Evolutionary conservation across 208 protist species (phyloP), one percentile per base, ranked within the genome.

Genomic region (Leishmania braziliensis): DNA sequence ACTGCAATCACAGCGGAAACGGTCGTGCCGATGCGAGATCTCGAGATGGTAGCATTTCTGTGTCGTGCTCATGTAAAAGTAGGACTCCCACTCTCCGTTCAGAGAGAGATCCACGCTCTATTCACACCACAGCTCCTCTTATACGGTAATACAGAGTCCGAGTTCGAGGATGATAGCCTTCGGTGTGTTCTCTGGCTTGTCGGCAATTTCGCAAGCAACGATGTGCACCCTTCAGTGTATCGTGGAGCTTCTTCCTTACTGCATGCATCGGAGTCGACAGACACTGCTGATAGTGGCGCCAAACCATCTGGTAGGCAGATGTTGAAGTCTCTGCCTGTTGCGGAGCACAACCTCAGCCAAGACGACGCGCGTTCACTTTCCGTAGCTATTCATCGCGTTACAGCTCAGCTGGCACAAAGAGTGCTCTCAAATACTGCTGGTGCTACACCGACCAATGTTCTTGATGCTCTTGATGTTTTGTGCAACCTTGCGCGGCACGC

Each of bases 181-280:
- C 77, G 78, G n/a, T 53, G 65, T 16, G 46, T 78, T 50, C 18
- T 82, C 0, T 86, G 82, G 82, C 66, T 82, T 54, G 50, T 80
- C n/a, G 48, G 82, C 33, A 72, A 54, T 23, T 78, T 85, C 10
- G 50, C 66, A 23, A 43, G 48, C 51, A 29, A 3, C 39, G 26
- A 29, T 73, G 69, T 16, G 43, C 43, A n/a, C 8, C 33, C 69
- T 73, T 53, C n/a, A 20, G 46, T 20, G 36, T 0, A 29, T 54
- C 2, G 10, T 51, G 46, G 26, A 51, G 0, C 26, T 54, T 73
- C 69, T 51, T 73, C 14, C 3, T 33, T 48, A 18, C 48, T 29
- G 39, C 20, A 29, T 36, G 69, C 69, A 5, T 8, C 26, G 18
- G 33, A 54, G n/a, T n/a, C 5, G 9, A 53, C 46, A 77, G 56